These are phyloP conservation scores for Phytopythium delawarense DNA, from an alignment of 352 stramenopile species.

Conservation along the genomic window DNA sequence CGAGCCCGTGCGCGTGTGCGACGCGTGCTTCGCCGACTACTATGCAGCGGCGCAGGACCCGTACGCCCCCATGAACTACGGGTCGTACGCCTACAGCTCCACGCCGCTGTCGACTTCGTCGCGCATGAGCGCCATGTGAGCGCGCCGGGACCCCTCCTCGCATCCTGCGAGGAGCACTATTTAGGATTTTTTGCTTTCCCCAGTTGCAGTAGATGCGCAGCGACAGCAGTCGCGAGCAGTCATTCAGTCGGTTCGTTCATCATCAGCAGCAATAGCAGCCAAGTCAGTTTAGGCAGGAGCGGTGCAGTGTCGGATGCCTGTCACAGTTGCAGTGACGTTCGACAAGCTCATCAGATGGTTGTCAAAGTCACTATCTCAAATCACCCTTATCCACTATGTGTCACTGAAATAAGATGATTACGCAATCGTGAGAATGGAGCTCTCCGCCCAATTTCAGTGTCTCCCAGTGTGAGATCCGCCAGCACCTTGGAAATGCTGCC, in stretches of 20 bases:
- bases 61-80: constrained; percentile 17
- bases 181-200: background rate
- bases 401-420: background rate
- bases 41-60: constrained; percentile 36
- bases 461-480: too few relatives aligned
- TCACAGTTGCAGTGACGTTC: too few relatives aligned
- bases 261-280: background rate
- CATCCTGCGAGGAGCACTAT: background rate
- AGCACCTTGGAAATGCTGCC: background rate
- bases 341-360: background rate
- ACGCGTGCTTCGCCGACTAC: constrained; percentile 82
- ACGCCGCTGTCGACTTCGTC: constrained; percentile 25
- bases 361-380: background rate
- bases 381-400: background rate
- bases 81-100: constrained; percentile 18
- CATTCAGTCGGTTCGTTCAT: too few relatives aligned
- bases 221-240: background rate
- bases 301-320: too few relatives aligned
- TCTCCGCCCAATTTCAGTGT: background rate
- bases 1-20: constrained; percentile 81
- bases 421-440: background rate
- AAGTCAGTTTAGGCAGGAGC: background rate
- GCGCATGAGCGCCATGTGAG: constrained; percentile 22
- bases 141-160: background rate
- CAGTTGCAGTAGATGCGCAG: background rate